phyloP scores from a whole-genome alignment of 1,284 basidiomycete species.

The Anthracocystis setariae region DNA sequence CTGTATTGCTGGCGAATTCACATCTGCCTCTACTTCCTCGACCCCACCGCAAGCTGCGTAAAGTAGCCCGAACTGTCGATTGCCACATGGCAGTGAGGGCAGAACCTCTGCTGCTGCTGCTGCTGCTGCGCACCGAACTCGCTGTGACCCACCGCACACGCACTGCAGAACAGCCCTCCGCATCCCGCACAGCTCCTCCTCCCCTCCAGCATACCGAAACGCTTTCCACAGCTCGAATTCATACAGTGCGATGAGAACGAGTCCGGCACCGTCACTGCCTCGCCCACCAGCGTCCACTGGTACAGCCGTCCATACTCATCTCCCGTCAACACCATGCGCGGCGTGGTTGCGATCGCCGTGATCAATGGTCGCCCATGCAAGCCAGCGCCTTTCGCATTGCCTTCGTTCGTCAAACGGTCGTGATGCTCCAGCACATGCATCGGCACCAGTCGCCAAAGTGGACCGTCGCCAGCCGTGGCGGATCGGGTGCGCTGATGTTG shows the following conservation, averaged over 20 bases:
- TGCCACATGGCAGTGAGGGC: conserved; percentile 29
- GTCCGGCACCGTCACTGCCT: conserved; percentile 53
- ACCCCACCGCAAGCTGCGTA: not conserved
- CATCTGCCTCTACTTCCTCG: conserved; percentile 1
- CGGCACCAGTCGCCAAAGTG: conserved; percentile 41
- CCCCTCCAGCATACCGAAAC: conserved; percentile 59
- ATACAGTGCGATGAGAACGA: conserved; percentile 43
- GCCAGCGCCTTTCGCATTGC: not conserved
- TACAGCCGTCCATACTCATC: conserved; percentile 60
- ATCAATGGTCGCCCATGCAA: conserved; percentile 25
- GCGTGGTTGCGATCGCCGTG: conserved; percentile 33
- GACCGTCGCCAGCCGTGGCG: not conserved
- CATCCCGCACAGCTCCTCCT: conserved; percentile 51
- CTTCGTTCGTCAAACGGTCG: conserved; percentile 30
- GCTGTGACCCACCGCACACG: conserved; percentile 37
- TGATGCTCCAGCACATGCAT: conserved; percentile 55
- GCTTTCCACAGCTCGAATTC: conserved; percentile 41
- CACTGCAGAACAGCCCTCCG: conserved; percentile 55
- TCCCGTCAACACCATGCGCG: conserved; percentile 52
- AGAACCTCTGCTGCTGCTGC: conserved; percentile 45
- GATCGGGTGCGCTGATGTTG: conserved; percentile 2
- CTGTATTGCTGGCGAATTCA: no score
- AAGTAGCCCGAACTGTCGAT: conserved; percentile 35
- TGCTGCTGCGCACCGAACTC: conserved; percentile 20
- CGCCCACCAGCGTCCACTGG: conserved; percentile 60